Percentiles rank a stretch among this genome's conserved stretches.
Conservation (phyloP, 352 stramenopile genomes). For the Blastocystis sp. region DNA sequence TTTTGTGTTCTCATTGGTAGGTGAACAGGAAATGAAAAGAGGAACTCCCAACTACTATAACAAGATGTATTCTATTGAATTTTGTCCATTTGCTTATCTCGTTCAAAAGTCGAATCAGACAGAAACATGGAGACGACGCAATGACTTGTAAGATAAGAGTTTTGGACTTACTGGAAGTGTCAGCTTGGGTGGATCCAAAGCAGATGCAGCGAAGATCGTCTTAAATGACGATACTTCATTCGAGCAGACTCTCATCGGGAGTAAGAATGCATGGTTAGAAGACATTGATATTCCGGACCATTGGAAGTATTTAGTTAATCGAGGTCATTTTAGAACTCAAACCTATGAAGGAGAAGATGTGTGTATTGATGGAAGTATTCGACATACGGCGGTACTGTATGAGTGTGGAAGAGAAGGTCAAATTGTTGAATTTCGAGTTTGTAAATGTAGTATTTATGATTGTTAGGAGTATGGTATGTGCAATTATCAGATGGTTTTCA, state of each 20-base stretch:
- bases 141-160: background rate
- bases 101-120: slow-evolving; percentile 38
- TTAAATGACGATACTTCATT: slow-evolving; percentile 12
- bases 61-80: slow-evolving; percentile 49
- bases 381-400: slow-evolving; percentile 16
- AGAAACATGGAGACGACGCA: slow-evolving; percentile 32
- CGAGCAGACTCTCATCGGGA: slow-evolving; percentile 37
- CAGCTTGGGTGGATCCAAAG: background rate
- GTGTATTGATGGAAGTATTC: slow-evolving; percentile 50
- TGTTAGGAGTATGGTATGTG: slow-evolving; percentile 54
- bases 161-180: background rate
- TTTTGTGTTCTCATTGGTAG: background rate
- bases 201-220: background rate
- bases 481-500: slow-evolving; percentile 57
- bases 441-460: background rate
- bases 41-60: slow-evolving; percentile 22
- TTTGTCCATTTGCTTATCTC: slow-evolving; percentile 32
- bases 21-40: slow-evolving; percentile 45
- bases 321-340: background rate
- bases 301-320: background rate
- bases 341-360: slow-evolving; percentile 40
- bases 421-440: background rate
- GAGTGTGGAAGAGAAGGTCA: slow-evolving; percentile 21
- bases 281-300: slow-evolving; percentile 20
- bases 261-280: slow-evolving; percentile 32